Percentiles rank a stretch among this genome's conserved stretches.
Conservation (phyloP, 2,329 filamentous ascomycete species). For the Aspergillus tanneri region DNA sequence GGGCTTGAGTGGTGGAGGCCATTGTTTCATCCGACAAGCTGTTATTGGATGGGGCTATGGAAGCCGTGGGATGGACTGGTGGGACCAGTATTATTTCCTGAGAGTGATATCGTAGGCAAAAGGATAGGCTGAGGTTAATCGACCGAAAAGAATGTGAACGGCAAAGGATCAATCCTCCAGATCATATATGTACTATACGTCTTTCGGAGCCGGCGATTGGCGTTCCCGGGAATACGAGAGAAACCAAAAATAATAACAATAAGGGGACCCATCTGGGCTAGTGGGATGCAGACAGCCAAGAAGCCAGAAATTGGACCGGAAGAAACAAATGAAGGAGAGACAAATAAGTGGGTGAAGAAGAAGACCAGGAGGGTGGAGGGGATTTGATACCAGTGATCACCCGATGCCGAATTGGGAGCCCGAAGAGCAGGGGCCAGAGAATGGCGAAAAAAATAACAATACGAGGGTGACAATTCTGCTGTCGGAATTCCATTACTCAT, state of each 20-base stretch:
- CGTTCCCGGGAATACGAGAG: no score
- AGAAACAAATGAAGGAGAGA: neutral
- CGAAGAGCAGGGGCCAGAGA: neutral
- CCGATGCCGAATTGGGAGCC: neutral
- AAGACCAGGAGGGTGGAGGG: neutral
- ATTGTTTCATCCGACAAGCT: neutral
- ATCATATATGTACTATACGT: no score
- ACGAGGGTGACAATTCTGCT: neutral
- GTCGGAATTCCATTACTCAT: neutral
- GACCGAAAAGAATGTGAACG: neutral
- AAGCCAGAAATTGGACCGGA: no score
- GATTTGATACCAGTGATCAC: neutral
- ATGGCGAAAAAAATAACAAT: neutral
- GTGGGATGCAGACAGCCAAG: no score
- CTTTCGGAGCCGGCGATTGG: no score
- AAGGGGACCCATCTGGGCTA: no score
- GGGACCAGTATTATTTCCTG: neutral
- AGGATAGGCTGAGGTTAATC: neutral
- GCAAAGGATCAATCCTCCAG: no score
- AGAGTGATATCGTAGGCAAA: neutral
- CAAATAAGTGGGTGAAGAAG: neutral
- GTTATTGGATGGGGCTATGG: neutral
- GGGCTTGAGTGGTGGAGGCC: neutral
- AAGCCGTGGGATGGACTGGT: neutral
- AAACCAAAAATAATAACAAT: no score